Percentiles rank a stretch among this genome's conserved stretches.
phyloP scores from a whole-genome alignment of 176 grass and related monocot species.

The Cymbopogon citratus region DNA sequence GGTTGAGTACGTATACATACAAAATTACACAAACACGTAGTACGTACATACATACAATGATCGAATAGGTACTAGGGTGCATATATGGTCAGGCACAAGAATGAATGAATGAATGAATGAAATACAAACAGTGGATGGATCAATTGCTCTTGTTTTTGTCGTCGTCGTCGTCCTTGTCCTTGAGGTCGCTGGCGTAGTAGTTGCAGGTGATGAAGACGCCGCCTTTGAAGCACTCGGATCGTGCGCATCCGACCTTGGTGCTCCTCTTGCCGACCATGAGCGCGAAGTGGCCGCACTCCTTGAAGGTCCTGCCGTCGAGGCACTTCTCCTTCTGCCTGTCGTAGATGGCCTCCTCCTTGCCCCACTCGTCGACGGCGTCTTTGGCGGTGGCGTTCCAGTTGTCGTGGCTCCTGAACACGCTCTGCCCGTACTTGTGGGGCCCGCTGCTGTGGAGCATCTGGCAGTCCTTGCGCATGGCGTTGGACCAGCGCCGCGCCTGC shows the following conservation, averaged over 20 bases:
- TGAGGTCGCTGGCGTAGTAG: not conserved
- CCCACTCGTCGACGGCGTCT: not conserved
- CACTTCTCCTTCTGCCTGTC: not conserved
- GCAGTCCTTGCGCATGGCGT: conserved; percentile 18
- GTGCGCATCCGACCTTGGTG: conserved; percentile 13
- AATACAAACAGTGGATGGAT: too few species aligned
- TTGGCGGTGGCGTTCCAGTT: conserved; percentile 25
- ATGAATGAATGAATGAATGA: too few species aligned
- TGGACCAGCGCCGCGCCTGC: conserved; percentile 32
- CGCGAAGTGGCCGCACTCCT: conserved; percentile 34
- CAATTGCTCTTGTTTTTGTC: too few species aligned
- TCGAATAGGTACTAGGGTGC: too few species aligned
- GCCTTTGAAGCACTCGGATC: conserved; percentile 8
- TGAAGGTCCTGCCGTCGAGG: not conserved
- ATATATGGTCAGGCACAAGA: too few species aligned
- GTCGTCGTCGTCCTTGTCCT: not conserved
- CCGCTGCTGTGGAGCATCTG: conserved; percentile 5
- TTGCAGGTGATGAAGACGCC: conserved; percentile 44
- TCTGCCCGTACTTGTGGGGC: not conserved
- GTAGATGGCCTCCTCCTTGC: conserved; percentile 19
- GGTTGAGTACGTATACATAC: too few species aligned
- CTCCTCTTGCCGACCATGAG: not conserved
- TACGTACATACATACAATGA: too few species aligned
- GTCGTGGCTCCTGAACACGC: not conserved
- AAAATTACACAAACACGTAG: too few species aligned